Percentiles rank a stretch among this genome's conserved stretches.
These are phyloP conservation scores for Lasiosphaeria ovina DNA, from an alignment of 495 filamentous ascomycete genomes.

Conservation along the genomic window DNA sequence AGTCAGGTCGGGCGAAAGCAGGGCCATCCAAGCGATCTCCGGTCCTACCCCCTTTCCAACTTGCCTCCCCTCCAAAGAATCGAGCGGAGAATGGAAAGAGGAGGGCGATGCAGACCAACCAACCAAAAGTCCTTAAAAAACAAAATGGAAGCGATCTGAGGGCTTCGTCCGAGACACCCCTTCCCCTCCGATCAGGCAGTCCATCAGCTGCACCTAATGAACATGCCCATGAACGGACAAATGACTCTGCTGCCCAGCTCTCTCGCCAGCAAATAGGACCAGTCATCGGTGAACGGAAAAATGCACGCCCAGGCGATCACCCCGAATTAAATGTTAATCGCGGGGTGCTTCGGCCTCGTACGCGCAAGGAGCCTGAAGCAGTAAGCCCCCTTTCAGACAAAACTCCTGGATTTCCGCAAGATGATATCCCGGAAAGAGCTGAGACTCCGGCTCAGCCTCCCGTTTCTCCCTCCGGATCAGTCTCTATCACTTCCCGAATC, in stretches of 20 bases:
- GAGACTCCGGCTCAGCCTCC: background rate
- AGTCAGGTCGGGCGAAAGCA: conserved; percentile 1
- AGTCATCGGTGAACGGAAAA: conserved; percentile 4
- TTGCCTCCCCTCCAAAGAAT: conserved; percentile 6
- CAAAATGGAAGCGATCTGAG: conserved; percentile 5
- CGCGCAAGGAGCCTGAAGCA: conserved; percentile 5
- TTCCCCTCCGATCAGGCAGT: conserved; percentile 6
- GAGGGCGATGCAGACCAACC: conserved; percentile 4
- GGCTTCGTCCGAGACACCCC: conserved; percentile 4
- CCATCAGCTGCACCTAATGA: conserved; percentile 5
- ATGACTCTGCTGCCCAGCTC: conserved; percentile 2
- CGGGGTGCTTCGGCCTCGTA: conserved; percentile 4
- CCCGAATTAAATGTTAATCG: conserved; percentile 1
- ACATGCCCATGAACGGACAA: conserved; percentile 7
- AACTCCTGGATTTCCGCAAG: background rate
- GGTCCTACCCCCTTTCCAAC: conserved; percentile 6
- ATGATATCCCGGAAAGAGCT: conserved; percentile 1
- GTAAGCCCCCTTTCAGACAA: conserved; percentile 7
- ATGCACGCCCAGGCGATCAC: conserved; percentile 4
- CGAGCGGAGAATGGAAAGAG: conserved; percentile 4
- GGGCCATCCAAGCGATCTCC: conserved; percentile 6
- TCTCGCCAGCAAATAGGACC: background rate
- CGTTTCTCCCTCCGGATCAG: background rate
- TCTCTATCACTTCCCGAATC: conserved; percentile 9
- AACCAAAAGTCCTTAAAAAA: conserved; percentile 9